Evolutionary conservation across 2,329 filamentous ascomycete species (phyloP), one percentile per base, ranked within the genome.

Genomic region (Cephalotrichum gorgonifer): DNA sequence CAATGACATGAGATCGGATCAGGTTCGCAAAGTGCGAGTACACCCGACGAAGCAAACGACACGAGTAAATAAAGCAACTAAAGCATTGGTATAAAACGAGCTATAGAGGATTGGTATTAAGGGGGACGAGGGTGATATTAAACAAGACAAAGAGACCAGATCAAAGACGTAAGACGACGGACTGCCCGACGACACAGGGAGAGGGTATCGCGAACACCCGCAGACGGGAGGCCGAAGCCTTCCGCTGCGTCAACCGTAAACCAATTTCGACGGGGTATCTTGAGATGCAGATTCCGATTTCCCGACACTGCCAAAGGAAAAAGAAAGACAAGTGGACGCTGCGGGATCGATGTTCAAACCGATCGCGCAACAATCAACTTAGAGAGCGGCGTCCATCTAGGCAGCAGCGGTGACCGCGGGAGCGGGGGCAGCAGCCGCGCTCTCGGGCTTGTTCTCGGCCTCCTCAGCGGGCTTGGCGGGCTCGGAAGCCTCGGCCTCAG

Each of bases 211-310:
- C 17, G 35, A 39, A 39, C n/a, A 39, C n/a, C 35, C 17, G 17
- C 6, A 17, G 15, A 20, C 33, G n/a, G 15, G 15, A 38, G 17
- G 33, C 8, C 8, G 33, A 8, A 6, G 33, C 33, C n/a, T 9
- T 8, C 17, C 35, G 6, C n/a, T 23, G 28, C 39, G 48, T 55
- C 41, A 33, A 41, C 22, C 17, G 62, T 62, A 67, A 68, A 66
- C 66, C 69, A 72, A 68, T 71, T 67, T 73, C 64, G 67, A 71
- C 67, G 70, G 72, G 72, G 72, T 75, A 74, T 75, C 72, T 73
- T 68, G 69, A 75, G 75, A 76, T 75, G 72, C 73, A 75, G 68
- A 73, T 69, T n/a, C 70, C 69, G 71, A 66, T 69, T 65, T 70
- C 69, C 60, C 66, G 66, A 68, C 68, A 65, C 64, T 62, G n/a